Base-by-base conservation (phyloP, 2,329 filamentous ascomycete species). In the Fusarium equiseti region DNA sequence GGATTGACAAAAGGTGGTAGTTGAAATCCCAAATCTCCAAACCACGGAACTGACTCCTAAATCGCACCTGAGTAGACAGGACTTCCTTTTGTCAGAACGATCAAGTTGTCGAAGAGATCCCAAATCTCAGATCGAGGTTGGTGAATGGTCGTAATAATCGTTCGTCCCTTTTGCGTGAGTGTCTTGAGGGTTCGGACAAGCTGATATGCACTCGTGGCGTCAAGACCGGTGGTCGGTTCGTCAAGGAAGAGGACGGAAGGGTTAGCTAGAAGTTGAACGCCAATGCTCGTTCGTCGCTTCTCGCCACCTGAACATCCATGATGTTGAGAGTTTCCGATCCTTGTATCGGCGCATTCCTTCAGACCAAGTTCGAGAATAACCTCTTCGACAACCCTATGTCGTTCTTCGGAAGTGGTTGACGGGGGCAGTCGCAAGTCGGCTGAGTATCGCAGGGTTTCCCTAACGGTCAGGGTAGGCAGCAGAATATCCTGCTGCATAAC, bases 101-200 rank as follows among this genome's bases (percentile, higher is more conserved):
- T 83, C 10, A 94, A 83, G 63, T 89, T 89, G 77, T 94, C 92
- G 74, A 95, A 92, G 18, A 94, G 84, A 32, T 88, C 86, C 91
- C 92, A 95, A 16, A 95, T 94, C 77, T 94, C 92, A 0, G 91
- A 93, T 22, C 92, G 85, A 22, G 92, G 92, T 68, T 93, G 91
- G 76, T 95, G 92, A 38, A 95, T 92, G 0, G 91, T 93, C 0
- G 90, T 90, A 16, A 94, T 87, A 58, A 94, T 84, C 0, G 91
- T 94, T 26, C 91, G 83, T 1, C 91, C 91, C 75, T 91, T 91
- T 38, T 83, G 83, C 0, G 91, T 90, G 4, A 95, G 82, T 10
- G 81, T 83, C 75, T 93, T 93, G 11, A 94, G 79, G 0, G 91
- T 94, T 32, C 89, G 84, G 1, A 94, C 84, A 0, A 95, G 85